A percentile compares a stretch with the other conserved stretches of the same genome.
phyloP scores from a whole-genome alignment of 176 grass and related monocot species.

The Coix lacrymajobi region DNA sequence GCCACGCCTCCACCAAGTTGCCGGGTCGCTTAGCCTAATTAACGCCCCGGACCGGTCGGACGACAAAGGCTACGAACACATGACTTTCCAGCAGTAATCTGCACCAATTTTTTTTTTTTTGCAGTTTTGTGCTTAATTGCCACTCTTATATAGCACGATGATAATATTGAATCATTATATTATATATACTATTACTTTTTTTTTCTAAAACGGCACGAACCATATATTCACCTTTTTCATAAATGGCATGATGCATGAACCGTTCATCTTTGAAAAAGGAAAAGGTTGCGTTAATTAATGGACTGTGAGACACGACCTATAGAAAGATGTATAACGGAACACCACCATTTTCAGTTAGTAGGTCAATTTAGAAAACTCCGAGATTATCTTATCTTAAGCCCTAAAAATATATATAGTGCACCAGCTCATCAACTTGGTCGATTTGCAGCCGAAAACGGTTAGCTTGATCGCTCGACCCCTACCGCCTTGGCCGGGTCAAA shows the following conservation, averaged over 20 bases:
- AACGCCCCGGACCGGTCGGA: conserved; percentile 2
- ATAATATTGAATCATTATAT: too few species aligned
- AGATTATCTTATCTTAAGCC: conserved; percentile 1
- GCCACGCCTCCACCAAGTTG: conserved; percentile 29
- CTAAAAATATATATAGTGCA: not conserved
- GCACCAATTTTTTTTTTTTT: not conserved
- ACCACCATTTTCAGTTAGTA: not conserved
- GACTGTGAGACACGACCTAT: not conserved
- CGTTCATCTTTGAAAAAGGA: not conserved
- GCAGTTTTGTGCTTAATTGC: not conserved
- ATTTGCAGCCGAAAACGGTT: conserved; percentile 11
- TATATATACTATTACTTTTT: too few species aligned
- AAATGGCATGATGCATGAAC: not conserved
- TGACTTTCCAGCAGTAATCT: not conserved
- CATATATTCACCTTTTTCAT: not conserved
- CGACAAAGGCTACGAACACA: conserved; percentile 6
- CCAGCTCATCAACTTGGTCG: not conserved
- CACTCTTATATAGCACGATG: not conserved
- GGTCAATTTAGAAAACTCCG: not conserved
- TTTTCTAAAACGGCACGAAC: not conserved
- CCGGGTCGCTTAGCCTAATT: conserved; percentile 26
- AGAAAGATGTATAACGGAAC: not conserved
- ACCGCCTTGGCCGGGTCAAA: conserved; percentile 17
- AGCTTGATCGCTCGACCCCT: not conserved
- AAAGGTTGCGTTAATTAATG: not conserved